Base-by-base conservation (phyloP, 495 filamentous ascomycete species). In the Aspergillus cristatus region DNA sequence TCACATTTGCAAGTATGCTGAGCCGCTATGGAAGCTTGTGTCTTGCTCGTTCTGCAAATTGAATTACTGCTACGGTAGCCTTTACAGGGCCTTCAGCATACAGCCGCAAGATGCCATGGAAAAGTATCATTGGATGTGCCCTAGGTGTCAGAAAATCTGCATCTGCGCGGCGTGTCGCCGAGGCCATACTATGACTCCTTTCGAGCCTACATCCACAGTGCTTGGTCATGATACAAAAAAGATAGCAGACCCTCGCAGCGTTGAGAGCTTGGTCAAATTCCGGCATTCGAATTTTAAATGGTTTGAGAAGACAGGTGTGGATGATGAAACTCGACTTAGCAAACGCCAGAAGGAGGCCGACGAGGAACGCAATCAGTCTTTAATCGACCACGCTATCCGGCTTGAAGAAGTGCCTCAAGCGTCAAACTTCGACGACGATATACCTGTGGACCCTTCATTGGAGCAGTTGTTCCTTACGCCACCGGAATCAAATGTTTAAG, bases 151-250 rank as follows among this genome's bases (percentile, higher is more conserved):
- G 6, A 75, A 78, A 20, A 80, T 83, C 12, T 98, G 91, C 71
- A 90, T 84, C 41, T 94, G 86, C 49, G 80, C 76, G 7, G 67
- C 67, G 12, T 98, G 91, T 57, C 78, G 84, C 16, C 62, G 62
- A 24, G 65, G 74, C 34, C 53, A 63, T 3, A 68, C 62, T 1
- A 74, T 74, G 55, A 66, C 57, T 28, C 88, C 89, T 1, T 91
- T 90, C 46, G 71, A 84, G 45, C 91, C 90, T 0, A 85, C 79
- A 45, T 82, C 77, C 38, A 93, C 85, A 2, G 63, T 89, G 2
- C 74, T 96, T 10, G 91, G 90, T 0, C 84, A 93, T 52, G 87
- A 95, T 38, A 97, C 91, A 1, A 80, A 72, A 31, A 82, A 81
- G 25, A 75, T 96, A 20, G 87, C 89, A 12, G 91, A 98, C 56